These are phyloP conservation scores for Penicillium tannophilum DNA, from an alignment of 495 filamentous ascomycete genomes.

Conservation along the genomic window DNA sequence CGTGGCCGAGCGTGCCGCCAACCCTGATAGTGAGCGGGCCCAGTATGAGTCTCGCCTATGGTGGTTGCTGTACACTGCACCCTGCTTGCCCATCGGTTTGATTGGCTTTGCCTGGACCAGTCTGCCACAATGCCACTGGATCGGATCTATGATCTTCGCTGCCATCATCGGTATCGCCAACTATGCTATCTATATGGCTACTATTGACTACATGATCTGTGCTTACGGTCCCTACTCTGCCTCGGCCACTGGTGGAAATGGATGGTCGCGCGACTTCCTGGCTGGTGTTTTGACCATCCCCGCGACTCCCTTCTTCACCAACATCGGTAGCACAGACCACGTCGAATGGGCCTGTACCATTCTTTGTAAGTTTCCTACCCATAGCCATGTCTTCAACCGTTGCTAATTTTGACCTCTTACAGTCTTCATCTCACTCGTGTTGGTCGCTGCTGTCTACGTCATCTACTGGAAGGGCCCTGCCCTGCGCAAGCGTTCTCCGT, in stretches of 20 bases:
- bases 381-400: not conserved
- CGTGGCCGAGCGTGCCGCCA: conserved; percentile 43
- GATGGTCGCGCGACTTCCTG: conserved; percentile 77
- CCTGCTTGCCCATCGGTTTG: conserved; percentile 60
- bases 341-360: conserved; percentile 73
- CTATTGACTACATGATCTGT: conserved; percentile 75
- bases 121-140: conserved; percentile 63
- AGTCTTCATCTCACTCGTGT: conserved; percentile 64
- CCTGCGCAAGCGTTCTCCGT: conserved; percentile 68
- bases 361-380: conserved; percentile 48
- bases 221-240: conserved; percentile 73
- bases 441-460: conserved; percentile 74
- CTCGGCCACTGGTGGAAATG: conserved; percentile 72
- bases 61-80: conserved; percentile 60
- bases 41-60: conserved; percentile 65
- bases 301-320: conserved; percentile 68
- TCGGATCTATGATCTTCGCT: conserved; percentile 63
- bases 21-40: conserved; percentile 54
- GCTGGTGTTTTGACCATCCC: conserved; percentile 77
- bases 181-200: conserved; percentile 72
- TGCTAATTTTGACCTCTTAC: not conserved
- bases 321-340: conserved; percentile 63
- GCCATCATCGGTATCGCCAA: conserved; percentile 70
- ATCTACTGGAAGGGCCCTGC: conserved; percentile 76
- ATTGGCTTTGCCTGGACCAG: conserved; percentile 67